Evolutionary conservation across 2,329 filamentous ascomycete genomes (phyloP).

Genomic region (Venturiaceae sp.): DNA sequence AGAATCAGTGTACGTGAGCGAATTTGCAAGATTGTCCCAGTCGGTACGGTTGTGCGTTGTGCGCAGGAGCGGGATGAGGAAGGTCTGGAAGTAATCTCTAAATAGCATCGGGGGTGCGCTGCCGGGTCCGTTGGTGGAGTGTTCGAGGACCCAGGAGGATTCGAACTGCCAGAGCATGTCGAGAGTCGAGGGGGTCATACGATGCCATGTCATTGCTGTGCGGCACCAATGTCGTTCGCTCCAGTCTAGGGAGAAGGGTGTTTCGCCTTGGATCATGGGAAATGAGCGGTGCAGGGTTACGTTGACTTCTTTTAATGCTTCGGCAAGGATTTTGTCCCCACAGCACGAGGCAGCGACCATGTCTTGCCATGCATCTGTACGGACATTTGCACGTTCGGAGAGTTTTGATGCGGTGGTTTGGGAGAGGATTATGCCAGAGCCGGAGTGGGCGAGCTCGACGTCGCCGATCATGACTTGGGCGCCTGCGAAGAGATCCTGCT

Average conservation of each 20-base stretch:
- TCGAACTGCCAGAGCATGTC: conserved; percentile 21
- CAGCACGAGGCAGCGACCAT: conserved; percentile 23
- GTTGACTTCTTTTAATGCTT: conserved; percentile 22
- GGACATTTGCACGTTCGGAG: conserved; percentile 21
- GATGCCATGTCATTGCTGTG: conserved; percentile 29
- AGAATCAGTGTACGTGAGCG: background rate
- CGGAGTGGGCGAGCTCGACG: conserved; percentile 30
- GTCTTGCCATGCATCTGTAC: conserved; percentile 25
- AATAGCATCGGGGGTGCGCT: conserved; percentile 3
- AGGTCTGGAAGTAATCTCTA: conserved; percentile 8
- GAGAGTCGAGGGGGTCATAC: conserved; percentile 16
- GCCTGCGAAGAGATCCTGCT: conserved; percentile 32
- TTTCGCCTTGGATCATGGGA: conserved; percentile 34
- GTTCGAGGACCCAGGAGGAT: conserved; percentile 17
- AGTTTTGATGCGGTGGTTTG: conserved; percentile 26
- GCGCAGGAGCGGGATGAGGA: conserved; percentile 4
- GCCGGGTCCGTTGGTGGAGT: background rate
- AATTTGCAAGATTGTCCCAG: conserved; percentile 8
- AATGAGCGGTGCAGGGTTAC: conserved; percentile 27
- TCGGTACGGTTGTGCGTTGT: conserved; percentile 7
- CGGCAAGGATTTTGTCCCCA: conserved; percentile 25
- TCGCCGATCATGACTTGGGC: conserved; percentile 25
- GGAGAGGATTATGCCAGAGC: conserved; percentile 32
- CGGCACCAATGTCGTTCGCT: conserved; percentile 30
- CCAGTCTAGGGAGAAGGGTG: conserved; percentile 28